These are phyloP conservation scores for Cutaneotrichosporon sp. DNA, from an alignment of 1,284 basidiomycete species.

Conservation along the genomic window DNA sequence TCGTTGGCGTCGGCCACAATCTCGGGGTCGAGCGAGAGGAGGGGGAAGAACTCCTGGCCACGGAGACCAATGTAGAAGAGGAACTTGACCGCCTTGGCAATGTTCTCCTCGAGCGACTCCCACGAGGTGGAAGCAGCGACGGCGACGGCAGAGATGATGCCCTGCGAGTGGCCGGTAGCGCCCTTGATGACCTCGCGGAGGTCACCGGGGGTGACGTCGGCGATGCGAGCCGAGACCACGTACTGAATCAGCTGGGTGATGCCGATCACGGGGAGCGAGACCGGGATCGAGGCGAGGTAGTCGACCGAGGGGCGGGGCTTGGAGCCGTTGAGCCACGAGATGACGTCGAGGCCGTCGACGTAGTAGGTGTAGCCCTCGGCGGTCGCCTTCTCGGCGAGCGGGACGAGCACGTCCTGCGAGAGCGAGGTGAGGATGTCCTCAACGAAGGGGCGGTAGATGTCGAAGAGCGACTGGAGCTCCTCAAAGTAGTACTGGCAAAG, in stretches of 20 bases:
- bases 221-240: conserved; percentile 73
- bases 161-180: conserved; percentile 95
- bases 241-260: conserved; percentile 95
- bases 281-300: conserved; percentile 94
- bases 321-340: conserved; percentile 78
- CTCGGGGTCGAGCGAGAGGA: conserved; percentile 82
- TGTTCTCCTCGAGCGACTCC: conserved; percentile 73
- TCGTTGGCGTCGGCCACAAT: conserved; percentile 86
- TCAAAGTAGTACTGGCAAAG: conserved; percentile 77
- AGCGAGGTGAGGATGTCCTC: conserved; percentile 67
- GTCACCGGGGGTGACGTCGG: conserved; percentile 74
- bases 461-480: conserved; percentile 87
- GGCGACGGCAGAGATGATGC: conserved; percentile 87
- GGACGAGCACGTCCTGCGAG: conserved; percentile 68
- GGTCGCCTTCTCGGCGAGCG: conserved; percentile 65
- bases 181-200: conserved; percentile 74
- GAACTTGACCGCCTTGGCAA: conserved; percentile 81
- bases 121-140: conserved; percentile 78
- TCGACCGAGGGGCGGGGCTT: conserved; percentile 70
- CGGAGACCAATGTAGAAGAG: conserved; percentile 92
- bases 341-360: conserved; percentile 75
- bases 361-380: conserved; percentile 69
- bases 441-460: conserved; percentile 86
- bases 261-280: conserved; percentile 94
- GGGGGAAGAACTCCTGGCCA: conserved; percentile 93